Evolutionary conservation across 2,329 filamentous ascomycete species (phyloP), one percentile per base, ranked within the genome.

Genomic region (Fusarium sp.): DNA sequence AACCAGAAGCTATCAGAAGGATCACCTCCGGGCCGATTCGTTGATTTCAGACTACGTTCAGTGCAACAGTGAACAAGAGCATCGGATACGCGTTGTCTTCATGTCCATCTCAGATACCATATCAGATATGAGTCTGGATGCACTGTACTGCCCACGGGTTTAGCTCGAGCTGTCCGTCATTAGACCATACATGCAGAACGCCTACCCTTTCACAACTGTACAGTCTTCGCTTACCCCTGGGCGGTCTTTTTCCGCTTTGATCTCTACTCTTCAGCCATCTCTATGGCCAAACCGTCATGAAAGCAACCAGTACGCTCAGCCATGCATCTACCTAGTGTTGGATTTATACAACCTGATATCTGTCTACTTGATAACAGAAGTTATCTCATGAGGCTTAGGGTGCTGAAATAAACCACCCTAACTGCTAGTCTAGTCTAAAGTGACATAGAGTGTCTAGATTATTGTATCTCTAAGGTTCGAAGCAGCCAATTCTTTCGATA

Each of bases 11-110:
- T 67, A 37, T 46, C 48, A 50, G 58, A 50, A 34, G 23, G 45
- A 56, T 59, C 45, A 28, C 45, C 46, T 27, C 49, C 58, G 46
- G 54, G 25, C 62, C 57, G 57, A 63, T 58, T 50, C 34, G 37
- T 50, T 54, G 59, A 34, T 51, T 61, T 49, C 21, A 41, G 27
- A 32, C 14, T 11, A 21, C 28, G n/a, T 34, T 16, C 20, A 23
- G 20, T 23, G 13, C 14, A 23, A 21, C 20, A 43, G 41, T 43
- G 41, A 16, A 28, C 30, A 43, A 23, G 11, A 42, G 21, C 55
- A 32, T 58, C 32, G 37, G 32, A 34, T 23, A 32, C 25, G 25
- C 27, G 57, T 59, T 46, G 25, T n/a, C 43, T 21, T 43, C 10
- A 20, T 45, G 23, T 30, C 23, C 12, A 23, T 25, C 41, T 49